phyloP scores from a whole-genome alignment of 2,329 filamentous ascomycete species.

The Didymella pomorum region DNA sequence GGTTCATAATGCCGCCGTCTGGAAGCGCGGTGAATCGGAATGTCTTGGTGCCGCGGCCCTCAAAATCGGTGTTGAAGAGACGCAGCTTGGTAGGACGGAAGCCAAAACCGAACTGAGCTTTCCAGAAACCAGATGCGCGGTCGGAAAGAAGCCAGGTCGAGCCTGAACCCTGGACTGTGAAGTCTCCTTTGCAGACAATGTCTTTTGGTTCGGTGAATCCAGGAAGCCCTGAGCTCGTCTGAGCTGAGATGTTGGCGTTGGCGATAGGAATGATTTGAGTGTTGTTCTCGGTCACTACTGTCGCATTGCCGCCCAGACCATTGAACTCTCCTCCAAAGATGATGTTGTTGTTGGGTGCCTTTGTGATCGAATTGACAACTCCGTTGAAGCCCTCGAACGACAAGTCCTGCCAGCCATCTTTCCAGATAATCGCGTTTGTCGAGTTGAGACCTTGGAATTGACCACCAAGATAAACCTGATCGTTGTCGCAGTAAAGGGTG shows the following conservation, averaged over 20 bases:
- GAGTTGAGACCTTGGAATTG: slow-evolving; percentile 82
- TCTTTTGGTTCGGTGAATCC: slow-evolving; percentile 80
- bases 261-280: slow-evolving; percentile 84
- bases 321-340: slow-evolving; percentile 93
- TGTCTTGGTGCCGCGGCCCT: slow-evolving; percentile 85
- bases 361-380: slow-evolving; percentile 84
- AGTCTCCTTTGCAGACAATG: slow-evolving; percentile 80
- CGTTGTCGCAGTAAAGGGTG: slow-evolving; percentile 81
- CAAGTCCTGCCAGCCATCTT: slow-evolving; percentile 74
- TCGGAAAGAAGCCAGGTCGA: slow-evolving; percentile 85
- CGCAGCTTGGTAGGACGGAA: slow-evolving; percentile 88
- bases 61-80: slow-evolving; percentile 84
- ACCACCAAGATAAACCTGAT: slow-evolving; percentile 90
- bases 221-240: slow-evolving; percentile 65
- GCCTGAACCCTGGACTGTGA: slow-evolving; percentile 69
- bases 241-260: slow-evolving; percentile 75
- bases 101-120: slow-evolving; percentile 80
- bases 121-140: slow-evolving; percentile 79
- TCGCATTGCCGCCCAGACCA: slow-evolving; percentile 84
- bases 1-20: slow-evolving; percentile 91
- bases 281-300: slow-evolving; percentile 70
- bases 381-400: slow-evolving; percentile 96
- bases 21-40: slow-evolving; percentile 88
- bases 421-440: slow-evolving; percentile 89
- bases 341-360: slow-evolving; percentile 81